Conservation (phyloP, 2,329 filamentous ascomycete species). For the Claviceps sp. region DNA sequence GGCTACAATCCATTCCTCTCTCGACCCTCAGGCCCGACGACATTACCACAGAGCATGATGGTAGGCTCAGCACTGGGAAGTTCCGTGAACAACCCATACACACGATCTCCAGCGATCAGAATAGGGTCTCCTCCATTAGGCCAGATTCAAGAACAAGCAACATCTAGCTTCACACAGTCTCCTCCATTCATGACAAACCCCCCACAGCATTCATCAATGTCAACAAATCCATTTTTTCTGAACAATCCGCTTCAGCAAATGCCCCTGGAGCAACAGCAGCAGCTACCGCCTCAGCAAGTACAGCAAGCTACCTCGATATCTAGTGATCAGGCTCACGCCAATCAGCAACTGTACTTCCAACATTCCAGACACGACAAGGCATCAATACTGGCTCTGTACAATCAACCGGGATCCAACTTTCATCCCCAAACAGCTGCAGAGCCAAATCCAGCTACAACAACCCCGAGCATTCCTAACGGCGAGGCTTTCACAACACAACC, state of each 20-base stretch:
- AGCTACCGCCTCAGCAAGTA: slow-evolving; percentile 12
- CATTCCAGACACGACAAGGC: slow-evolving; percentile 50
- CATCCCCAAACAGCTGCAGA: slow-evolving; percentile 21
- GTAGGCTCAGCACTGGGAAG: slow-evolving; percentile 25
- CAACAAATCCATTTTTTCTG: slow-evolving; percentile 25
- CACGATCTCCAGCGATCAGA: slow-evolving; percentile 34
- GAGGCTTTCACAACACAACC: slow-evolving; percentile 13
- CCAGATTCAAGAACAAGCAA: slow-evolving; percentile 40
- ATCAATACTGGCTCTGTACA: slow-evolving; percentile 65
- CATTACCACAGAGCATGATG: slow-evolving; percentile 24
- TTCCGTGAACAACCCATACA: slow-evolving; percentile 33
- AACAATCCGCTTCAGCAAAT: slow-evolving; percentile 15
- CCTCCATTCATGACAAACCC: slow-evolving; percentile 24
- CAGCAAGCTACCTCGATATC: slow-evolving; percentile 10
- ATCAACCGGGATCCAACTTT: slow-evolving; percentile 40
- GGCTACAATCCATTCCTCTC: slow-evolving; percentile 41
- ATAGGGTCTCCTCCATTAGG: slow-evolving; percentile 36
- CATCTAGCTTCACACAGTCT: slow-evolving; percentile 32
- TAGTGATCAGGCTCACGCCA: slow-evolving; percentile 11
- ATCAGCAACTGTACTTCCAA: slow-evolving; percentile 24
- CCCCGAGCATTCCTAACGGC: slow-evolving; percentile 17
- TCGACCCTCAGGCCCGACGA: slow-evolving; percentile 19
- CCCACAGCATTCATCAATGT: slow-evolving; percentile 16
- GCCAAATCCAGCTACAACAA: slow-evolving; percentile 14
- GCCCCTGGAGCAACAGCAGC: slow-evolving; percentile 8